These are phyloP conservation scores for Hemileccinum rubropunctum DNA, from an alignment of 768 basidiomycete species.

Conservation along the genomic window DNA sequence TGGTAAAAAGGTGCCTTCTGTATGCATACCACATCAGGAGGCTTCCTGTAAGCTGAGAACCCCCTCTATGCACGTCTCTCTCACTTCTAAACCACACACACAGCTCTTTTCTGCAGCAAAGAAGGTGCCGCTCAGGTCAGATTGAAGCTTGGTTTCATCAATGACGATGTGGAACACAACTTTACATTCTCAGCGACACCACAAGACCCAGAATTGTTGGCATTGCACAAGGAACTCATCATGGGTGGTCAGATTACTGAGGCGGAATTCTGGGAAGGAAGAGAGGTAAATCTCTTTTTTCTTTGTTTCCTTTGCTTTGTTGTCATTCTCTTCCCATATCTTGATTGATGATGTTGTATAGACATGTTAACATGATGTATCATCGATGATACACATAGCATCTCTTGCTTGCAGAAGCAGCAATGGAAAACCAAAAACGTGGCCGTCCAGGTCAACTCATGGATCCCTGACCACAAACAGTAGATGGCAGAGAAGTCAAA, in stretches of 20 bases:
- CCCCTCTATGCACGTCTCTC: constrained; percentile 6
- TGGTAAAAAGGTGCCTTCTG: constrained; percentile 59
- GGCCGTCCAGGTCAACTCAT: constrained; percentile 86
- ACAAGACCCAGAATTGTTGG: constrained; percentile 66
- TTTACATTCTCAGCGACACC: constrained; percentile 73
- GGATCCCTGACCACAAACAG: constrained; percentile 82
- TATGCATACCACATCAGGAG: constrained; percentile 59
- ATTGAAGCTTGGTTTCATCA: constrained; percentile 67
- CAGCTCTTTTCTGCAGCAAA: constrained; percentile 85
- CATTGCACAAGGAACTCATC: constrained; percentile 87
- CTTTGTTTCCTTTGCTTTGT: too few species aligned
- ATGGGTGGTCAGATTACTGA: constrained; percentile 83
- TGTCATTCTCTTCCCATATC: constrained; percentile 44
- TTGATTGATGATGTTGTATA: constrained; percentile 81
- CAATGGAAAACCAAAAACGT: constrained; percentile 67
- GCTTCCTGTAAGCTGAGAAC: constrained; percentile 48
- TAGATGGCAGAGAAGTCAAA: constrained; percentile 82
- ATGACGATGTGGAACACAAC: constrained; percentile 73
- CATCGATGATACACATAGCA: constrained; percentile 43
- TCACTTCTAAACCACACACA: background rate
- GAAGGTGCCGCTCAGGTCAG: constrained; percentile 77
- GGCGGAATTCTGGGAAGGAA: constrained; percentile 95
- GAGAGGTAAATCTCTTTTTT: constrained; percentile 58
- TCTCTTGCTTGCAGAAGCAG: constrained; percentile 71
- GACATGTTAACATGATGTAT: background rate